Evolutionary conservation across 148 eudicot genomes (phyloP).

Genomic region (Nyssa sinensis): DNA sequence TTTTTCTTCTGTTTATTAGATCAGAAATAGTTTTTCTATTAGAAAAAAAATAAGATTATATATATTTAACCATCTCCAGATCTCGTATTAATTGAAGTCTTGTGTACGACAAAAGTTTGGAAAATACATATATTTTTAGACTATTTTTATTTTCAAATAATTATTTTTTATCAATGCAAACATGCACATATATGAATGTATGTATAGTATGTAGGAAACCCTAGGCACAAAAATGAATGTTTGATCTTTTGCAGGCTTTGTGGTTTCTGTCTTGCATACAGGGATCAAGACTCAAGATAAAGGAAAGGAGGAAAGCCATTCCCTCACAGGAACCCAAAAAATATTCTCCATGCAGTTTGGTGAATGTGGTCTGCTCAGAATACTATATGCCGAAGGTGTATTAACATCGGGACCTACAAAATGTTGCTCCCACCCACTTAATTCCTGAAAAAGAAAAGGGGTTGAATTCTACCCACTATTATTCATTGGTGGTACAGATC

Average conservation of each 20-base stretch:
- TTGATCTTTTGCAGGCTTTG: neutral
- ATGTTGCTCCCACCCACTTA: neutral
- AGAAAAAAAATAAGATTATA: too few relatives aligned
- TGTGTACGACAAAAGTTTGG: too few relatives aligned
- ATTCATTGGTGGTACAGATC: constrained; percentile 13
- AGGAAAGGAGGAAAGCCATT: neutral
- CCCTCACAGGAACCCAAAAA: neutral
- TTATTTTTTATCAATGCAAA: neutral
- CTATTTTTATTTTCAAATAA: too few relatives aligned
- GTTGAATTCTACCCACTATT: constrained; percentile 30
- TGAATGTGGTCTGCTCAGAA: neutral
- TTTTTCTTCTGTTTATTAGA: too few relatives aligned
- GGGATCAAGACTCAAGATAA: too few relatives aligned
- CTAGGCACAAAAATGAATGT: neutral
- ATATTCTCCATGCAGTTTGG: neutral
- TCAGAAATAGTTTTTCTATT: too few relatives aligned
- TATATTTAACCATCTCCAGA: too few relatives aligned
- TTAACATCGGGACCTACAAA: constrained; percentile 19
- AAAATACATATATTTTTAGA: too few relatives aligned
- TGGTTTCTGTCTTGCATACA: neutral
- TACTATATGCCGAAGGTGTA: constrained; percentile 23
- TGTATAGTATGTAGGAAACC: too few relatives aligned
- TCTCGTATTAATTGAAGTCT: too few relatives aligned
- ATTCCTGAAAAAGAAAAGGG: constrained; percentile 9
- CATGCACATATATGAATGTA: too few relatives aligned